Percentiles rank a stretch among this genome's conserved stretches.
phyloP scores from a whole-genome alignment of 371 early-diverging fungal species.

The Nosema bombycis region DNA sequence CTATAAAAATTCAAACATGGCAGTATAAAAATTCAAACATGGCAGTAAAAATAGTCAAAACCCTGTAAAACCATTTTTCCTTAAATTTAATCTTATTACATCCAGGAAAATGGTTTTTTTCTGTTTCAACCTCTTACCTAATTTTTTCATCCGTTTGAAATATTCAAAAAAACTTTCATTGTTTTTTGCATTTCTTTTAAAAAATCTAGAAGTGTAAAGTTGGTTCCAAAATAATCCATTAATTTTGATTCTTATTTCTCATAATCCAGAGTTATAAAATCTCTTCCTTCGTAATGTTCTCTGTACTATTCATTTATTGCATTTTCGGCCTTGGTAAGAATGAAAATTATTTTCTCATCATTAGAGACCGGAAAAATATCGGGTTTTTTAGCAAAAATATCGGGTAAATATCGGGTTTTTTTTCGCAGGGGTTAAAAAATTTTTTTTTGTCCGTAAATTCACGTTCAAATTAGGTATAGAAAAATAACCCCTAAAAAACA shows the following conservation, averaged over 20 bases:
- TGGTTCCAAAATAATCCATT: not conserved
- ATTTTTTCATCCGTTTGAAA: not conserved
- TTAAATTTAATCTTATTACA: not conserved
- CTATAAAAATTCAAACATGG: too few species aligned
- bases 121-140: not conserved
- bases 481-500: too few species aligned
- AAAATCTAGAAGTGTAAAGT: not conserved
- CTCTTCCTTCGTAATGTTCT: not conserved
- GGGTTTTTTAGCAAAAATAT: too few species aligned
- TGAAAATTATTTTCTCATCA: not conserved
- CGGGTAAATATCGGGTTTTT: too few species aligned
- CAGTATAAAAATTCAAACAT: too few species aligned
- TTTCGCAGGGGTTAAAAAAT: too few species aligned
- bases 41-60: too few species aligned
- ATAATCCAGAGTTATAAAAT: not conserved
- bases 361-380: too few species aligned
- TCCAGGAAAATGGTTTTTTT: not conserved
- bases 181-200: not conserved
- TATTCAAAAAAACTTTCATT: not conserved
- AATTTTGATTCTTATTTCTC: not conserved
- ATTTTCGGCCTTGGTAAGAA: not conserved
- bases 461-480: too few species aligned
- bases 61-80: not conserved
- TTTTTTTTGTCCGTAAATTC: too few species aligned
- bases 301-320: not conserved